A percentile compares a stretch with the other conserved stretches of the same genome.
phyloP scores from a whole-genome alignment of 179 eudicot species.

The Carnegiea gigantea region DNA sequence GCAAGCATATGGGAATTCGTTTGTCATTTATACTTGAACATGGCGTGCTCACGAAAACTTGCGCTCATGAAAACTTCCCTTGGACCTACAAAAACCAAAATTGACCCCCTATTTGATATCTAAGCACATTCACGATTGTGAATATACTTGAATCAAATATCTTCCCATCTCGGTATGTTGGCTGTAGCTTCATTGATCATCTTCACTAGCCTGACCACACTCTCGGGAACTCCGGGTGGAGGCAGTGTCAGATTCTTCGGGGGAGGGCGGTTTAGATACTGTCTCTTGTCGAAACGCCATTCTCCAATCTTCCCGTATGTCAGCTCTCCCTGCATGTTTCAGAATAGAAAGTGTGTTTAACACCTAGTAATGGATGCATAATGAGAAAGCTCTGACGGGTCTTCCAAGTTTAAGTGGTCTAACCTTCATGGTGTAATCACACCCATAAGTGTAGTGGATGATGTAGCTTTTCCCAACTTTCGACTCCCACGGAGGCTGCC shows the following conservation, averaged over 20 bases:
- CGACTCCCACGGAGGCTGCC: slow-evolving; percentile 77
- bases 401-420: neutral
- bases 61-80: neutral
- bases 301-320: slow-evolving; percentile 72
- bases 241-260: slow-evolving; percentile 70
- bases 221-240: slow-evolving; percentile 76
- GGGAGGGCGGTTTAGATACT: slow-evolving; percentile 50
- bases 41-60: too few species aligned
- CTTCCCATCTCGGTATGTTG: slow-evolving; percentile 36
- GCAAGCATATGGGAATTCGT: neutral
- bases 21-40: neutral
- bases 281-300: slow-evolving; percentile 84
- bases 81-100: neutral
- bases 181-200: slow-evolving; percentile 46
- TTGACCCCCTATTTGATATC: neutral
- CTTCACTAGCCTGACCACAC: slow-evolving; percentile 53
- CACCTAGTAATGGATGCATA: neutral
- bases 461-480: slow-evolving; percentile 57
- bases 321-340: slow-evolving; percentile 61
- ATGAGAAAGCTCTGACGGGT: neutral
- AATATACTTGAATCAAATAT: neutral
- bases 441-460: slow-evolving; percentile 84
- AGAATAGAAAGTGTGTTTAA: neutral
- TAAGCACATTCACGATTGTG: neutral
- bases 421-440: slow-evolving; percentile 75